Percentiles rank a stretch among this genome's conserved stretches.
Conservation (phyloP, 169 alveolate species). For the Cardiosporidium cionae region DNA sequence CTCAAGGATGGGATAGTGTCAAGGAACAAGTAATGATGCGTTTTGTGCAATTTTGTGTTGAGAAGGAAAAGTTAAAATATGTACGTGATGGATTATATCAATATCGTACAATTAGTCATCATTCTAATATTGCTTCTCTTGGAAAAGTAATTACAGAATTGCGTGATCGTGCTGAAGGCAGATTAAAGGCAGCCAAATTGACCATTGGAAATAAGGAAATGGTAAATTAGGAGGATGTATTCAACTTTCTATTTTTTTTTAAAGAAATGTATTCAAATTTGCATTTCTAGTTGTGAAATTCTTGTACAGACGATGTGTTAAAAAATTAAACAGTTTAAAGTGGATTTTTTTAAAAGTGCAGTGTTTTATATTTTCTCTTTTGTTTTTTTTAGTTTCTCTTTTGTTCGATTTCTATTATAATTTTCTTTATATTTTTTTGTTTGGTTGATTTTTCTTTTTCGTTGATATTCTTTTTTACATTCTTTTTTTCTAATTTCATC, state of each 20-base stretch:
- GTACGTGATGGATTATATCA: conserved; percentile 83
- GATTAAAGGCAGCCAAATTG: no score
- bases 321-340: no score
- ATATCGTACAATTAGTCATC: conserved; percentile 76
- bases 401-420: background rate
- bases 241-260: no score
- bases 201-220: no score
- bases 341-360: no score
- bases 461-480: background rate
- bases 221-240: no score
- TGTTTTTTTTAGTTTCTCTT: background rate
- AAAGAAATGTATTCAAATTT: no score
- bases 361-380: background rate
- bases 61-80: conserved; percentile 70
- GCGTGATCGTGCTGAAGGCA: conserved; percentile 74
- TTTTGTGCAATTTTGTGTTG: conserved; percentile 73
- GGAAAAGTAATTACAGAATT: conserved; percentile 80
- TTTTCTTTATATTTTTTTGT: background rate
- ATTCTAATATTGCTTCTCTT: conserved; percentile 74
- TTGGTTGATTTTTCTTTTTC: background rate
- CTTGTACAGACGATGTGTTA: no score
- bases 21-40: conserved; percentile 80
- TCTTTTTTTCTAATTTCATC: background rate
- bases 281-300: no score
- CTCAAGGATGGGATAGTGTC: conserved; percentile 81